phyloP scores from a whole-genome alignment of 176 grass and related monocot genomes.

The Rhynchospora pubera region DNA sequence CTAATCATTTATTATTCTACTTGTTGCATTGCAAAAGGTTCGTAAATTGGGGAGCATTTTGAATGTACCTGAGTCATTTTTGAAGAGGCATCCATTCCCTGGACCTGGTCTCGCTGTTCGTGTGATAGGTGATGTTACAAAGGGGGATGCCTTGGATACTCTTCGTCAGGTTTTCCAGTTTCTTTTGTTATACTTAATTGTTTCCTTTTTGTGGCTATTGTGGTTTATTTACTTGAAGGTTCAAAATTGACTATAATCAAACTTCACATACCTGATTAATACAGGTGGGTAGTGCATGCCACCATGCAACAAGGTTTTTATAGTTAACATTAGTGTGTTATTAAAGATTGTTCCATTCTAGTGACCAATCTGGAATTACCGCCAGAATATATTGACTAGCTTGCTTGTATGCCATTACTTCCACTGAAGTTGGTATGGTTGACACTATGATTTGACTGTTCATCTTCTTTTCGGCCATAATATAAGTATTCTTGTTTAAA shows the following conservation, averaged over 20 bases:
- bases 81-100: slow-evolving; percentile 91
- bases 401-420: neutral
- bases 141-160: slow-evolving; percentile 79
- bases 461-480: neutral
- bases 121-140: slow-evolving; percentile 77
- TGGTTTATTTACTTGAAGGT: neutral
- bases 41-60: slow-evolving; percentile 71
- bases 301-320: neutral
- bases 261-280: neutral
- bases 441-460: neutral
- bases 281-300: neutral
- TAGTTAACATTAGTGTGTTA: neutral
- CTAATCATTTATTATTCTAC: neutral
- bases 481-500: neutral
- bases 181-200: slow-evolving; percentile 3
- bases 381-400: neutral
- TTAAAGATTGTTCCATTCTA: neutral
- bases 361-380: neutral
- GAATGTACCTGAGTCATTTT: slow-evolving; percentile 79
- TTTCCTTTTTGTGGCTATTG: neutral
- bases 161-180: slow-evolving; percentile 54
- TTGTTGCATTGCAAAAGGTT: slow-evolving; percentile 39
- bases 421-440: neutral
- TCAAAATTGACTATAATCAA: neutral
- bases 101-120: slow-evolving; percentile 88